Evolutionary conservation across 768 basidiomycete species (phyloP).

Genomic region (Mycena capillaripes): DNA sequence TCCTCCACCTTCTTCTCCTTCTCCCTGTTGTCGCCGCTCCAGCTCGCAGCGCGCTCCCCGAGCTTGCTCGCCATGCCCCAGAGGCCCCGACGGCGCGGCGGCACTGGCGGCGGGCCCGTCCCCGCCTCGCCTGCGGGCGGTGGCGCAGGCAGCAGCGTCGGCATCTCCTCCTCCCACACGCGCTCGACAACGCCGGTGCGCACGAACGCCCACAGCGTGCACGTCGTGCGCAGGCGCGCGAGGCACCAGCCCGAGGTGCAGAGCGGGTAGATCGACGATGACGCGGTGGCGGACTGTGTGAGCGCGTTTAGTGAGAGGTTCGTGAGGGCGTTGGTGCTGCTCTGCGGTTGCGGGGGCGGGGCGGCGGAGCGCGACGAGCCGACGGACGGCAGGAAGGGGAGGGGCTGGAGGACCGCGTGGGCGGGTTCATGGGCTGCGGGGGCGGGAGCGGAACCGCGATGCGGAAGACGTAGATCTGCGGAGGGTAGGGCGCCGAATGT

Average conservation of each 20-base stretch:
- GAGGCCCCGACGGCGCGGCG: slow-evolving; percentile 72
- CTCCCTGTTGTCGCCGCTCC: slow-evolving; percentile 61
- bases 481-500: slow-evolving; percentile 43
- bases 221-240: slow-evolving; percentile 85
- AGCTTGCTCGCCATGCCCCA: slow-evolving; percentile 80
- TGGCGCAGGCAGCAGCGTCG: slow-evolving; percentile 46
- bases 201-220: slow-evolving; percentile 91
- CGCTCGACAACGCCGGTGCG: slow-evolving; percentile 86
- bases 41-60: slow-evolving; percentile 70
- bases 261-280: slow-evolving; percentile 78
- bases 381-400: slow-evolving; percentile 45
- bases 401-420: slow-evolving; percentile 37
- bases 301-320: slow-evolving; percentile 48
- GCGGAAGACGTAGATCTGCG: slow-evolving; percentile 79
- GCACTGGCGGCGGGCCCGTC: slow-evolving; percentile 69
- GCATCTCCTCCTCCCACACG: slow-evolving; percentile 88
- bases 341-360: slow-evolving; percentile 37
- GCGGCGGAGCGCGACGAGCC: slow-evolving; percentile 39
- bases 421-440: slow-evolving; percentile 42
- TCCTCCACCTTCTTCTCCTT: slow-evolving; percentile 45
- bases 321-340: slow-evolving; percentile 48
- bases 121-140: slow-evolving; percentile 46
- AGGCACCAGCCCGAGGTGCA: slow-evolving; percentile 92
- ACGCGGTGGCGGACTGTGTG: slow-evolving; percentile 41
- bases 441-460: slow-evolving; percentile 56